phyloP scores from a whole-genome alignment of 768 basidiomycete genomes.

The Chiua virens region DNA sequence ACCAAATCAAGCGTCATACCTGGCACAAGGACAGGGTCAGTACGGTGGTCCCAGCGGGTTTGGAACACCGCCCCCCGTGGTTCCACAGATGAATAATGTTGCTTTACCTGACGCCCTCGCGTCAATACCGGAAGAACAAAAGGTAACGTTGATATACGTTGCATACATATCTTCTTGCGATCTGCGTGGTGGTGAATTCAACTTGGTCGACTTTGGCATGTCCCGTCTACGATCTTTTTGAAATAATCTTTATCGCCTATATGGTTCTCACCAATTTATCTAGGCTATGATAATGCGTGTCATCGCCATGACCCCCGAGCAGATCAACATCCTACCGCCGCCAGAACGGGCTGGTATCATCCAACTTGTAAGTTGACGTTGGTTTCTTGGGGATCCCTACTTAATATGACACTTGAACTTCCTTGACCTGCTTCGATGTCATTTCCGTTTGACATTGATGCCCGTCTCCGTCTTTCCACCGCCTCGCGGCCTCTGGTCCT shows the following conservation, averaged over 20 bases:
- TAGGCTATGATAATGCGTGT: conserved; percentile 79
- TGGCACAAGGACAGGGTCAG: conserved; percentile 16
- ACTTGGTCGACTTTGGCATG: not conserved
- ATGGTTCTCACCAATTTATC: conserved; percentile 11
- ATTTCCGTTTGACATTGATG: conserved; percentile 28
- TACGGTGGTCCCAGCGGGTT: conserved; percentile 20
- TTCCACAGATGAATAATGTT: conserved; percentile 20
- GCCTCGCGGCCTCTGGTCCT: conserved; percentile 3
- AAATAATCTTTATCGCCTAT: conserved; percentile 1
- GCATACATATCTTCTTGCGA: conserved; percentile 2
- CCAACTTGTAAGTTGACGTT: conserved; percentile 66
- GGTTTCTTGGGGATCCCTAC: conserved; percentile 1
- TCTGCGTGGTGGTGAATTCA: not conserved
- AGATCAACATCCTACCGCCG: conserved; percentile 74
- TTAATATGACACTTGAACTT: conserved; percentile 12
- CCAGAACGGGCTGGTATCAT: conserved; percentile 75
- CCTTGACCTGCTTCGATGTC: conserved; percentile 6
- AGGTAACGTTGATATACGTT: conserved; percentile 40
- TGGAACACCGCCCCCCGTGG: conserved; percentile 20
- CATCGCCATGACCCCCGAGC: conserved; percentile 78
- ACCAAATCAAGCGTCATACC: conserved; percentile 18
- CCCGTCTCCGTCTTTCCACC: conserved; percentile 19
- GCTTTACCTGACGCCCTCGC: conserved; percentile 53
- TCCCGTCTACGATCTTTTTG: not conserved
- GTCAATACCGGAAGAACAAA: conserved; percentile 67